Evolutionary conservation across 257 asterid species (phyloP).

Genomic region (Eustoma russellianum): DNA sequence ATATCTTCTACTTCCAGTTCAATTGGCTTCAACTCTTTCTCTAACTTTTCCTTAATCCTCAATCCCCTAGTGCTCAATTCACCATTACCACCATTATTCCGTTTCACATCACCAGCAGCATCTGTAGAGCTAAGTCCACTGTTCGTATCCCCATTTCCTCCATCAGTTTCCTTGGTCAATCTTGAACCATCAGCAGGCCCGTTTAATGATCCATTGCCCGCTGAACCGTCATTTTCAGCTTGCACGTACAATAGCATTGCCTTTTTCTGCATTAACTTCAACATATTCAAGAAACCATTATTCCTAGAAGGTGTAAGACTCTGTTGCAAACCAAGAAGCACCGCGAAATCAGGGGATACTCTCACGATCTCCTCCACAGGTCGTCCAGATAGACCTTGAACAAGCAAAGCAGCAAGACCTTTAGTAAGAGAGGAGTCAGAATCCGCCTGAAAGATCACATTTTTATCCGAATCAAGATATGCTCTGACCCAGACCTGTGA

Average conservation of each 20-base stretch:
- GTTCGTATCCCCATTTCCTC: constrained; percentile 13
- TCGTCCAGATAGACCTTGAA: constrained; percentile 68
- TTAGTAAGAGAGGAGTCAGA: constrained; percentile 73
- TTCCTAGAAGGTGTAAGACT: constrained; percentile 69
- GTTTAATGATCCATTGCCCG: constrained; percentile 7
- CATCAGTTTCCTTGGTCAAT: constrained; percentile 14
- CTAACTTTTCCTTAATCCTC: constrained; percentile 51
- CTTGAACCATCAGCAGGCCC: constrained; percentile 15
- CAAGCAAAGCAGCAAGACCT: constrained; percentile 86
- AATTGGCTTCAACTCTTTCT: constrained; percentile 41
- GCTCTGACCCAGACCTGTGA: constrained; percentile 92
- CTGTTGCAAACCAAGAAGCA: constrained; percentile 69
- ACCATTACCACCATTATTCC: constrained; percentile 19
- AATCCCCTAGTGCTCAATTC: constrained; percentile 47
- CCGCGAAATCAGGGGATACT: constrained; percentile 69
- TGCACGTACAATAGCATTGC: constrained; percentile 56
- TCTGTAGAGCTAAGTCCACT: constrained; percentile 16
- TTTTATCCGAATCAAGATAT: constrained; percentile 42
- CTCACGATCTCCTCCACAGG: constrained; percentile 55
- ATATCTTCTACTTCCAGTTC: constrained; percentile 61
- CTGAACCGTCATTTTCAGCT: constrained; percentile 31
- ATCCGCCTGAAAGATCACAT: constrained; percentile 76
- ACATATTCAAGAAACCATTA: constrained; percentile 88
- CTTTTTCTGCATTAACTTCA: constrained; percentile 77
- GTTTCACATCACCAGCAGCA: constrained; percentile 5